phyloP scores from a whole-genome alignment of 1,139 yeast genomes.

The Geotrichum klebahnii region DNA sequence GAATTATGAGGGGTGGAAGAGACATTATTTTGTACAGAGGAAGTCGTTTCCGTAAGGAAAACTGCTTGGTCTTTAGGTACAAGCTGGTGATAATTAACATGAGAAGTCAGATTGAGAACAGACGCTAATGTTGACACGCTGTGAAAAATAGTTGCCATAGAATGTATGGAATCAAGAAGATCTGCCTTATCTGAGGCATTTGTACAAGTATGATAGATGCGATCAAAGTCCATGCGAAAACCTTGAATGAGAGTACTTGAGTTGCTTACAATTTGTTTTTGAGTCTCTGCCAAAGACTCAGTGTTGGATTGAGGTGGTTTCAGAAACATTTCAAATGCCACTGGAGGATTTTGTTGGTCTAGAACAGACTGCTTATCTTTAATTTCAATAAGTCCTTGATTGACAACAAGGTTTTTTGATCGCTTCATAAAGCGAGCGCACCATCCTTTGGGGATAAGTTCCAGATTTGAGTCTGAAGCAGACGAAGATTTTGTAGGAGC shows the following conservation, averaged over 20 bases:
- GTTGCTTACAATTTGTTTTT: conserved; percentile 14
- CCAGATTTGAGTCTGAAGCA: conserved; percentile 5
- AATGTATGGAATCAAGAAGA: background rate
- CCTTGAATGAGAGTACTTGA: conserved; percentile 17
- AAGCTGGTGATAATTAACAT: conserved; percentile 1
- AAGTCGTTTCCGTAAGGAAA: too few relatives aligned
- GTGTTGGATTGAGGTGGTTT: conserved; percentile 16
- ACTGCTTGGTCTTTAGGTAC: background rate
- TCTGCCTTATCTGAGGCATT: too few relatives aligned
- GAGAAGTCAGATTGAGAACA: conserved; percentile 18
- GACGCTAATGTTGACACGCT: conserved; percentile 14
- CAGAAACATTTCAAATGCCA: conserved; percentile 14
- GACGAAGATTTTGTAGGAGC: conserved; percentile 9
- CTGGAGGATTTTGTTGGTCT: conserved; percentile 2
- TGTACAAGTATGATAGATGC: background rate
- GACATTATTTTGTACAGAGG: too few relatives aligned
- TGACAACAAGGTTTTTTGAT: conserved; percentile 14
- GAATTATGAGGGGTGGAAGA: too few relatives aligned
- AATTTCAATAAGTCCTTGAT: conserved; percentile 16
- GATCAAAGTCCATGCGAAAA: too few relatives aligned
- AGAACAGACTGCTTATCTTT: conserved; percentile 4
- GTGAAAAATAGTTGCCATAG: conserved; percentile 15
- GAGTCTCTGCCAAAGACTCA: conserved; percentile 17
- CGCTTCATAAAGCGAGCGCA: conserved; percentile 23
- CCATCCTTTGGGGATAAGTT: conserved; percentile 23